phyloP scores from a whole-genome alignment of 2,329 filamentous ascomycete genomes.

The Paraphaeosphaeria minitans region DNA sequence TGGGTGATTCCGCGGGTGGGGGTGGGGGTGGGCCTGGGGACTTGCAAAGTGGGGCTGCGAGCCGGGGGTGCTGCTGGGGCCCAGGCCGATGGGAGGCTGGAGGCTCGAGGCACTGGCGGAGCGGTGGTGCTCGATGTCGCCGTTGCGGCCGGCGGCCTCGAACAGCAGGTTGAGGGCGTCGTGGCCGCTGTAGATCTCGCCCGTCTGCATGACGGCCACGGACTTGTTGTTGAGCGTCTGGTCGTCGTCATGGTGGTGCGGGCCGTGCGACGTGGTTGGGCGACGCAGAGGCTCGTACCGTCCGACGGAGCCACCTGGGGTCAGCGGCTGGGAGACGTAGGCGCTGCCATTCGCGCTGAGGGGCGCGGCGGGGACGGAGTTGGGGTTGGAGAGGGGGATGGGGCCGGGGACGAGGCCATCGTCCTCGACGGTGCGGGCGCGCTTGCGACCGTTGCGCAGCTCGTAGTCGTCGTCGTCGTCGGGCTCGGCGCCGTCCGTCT shows the following conservation, averaged over 20 bases:
- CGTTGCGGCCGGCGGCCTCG: slow-evolving; percentile 70
- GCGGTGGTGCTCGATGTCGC: slow-evolving; percentile 54
- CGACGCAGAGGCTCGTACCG: slow-evolving; percentile 69
- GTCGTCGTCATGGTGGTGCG: slow-evolving; percentile 56
- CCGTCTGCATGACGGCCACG: slow-evolving; percentile 63
- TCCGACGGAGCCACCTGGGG: slow-evolving; percentile 69
- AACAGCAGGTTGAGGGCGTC: slow-evolving; percentile 91
- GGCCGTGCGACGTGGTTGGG: slow-evolving; percentile 53
- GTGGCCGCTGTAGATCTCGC: slow-evolving; percentile 85
- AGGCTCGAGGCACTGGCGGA: slow-evolving; percentile 52
- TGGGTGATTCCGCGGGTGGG: slow-evolving; percentile 31
- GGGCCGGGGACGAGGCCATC: slow-evolving; percentile 50
- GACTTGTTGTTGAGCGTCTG: slow-evolving; percentile 64
- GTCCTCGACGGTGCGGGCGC: slow-evolving; percentile 56
- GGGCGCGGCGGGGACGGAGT: slow-evolving; percentile 41
- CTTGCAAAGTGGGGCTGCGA: slow-evolving; percentile 44
- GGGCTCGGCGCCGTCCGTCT: slow-evolving; percentile 61
- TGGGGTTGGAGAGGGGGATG: too few species aligned
- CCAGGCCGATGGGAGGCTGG: slow-evolving; percentile 39
- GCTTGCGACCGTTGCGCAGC: slow-evolving; percentile 74
- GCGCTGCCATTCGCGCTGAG: slow-evolving; percentile 23
- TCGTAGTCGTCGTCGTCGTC: slow-evolving; percentile 66
- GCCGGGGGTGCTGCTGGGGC: slow-evolving; percentile 39
- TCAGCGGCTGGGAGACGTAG: slow-evolving; percentile 60
- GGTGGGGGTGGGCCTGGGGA: slow-evolving; percentile 35